These are phyloP conservation scores for Linnemannia zychae DNA, from an alignment of 192 early-diverging fungal species.

Conservation along the genomic window DNA sequence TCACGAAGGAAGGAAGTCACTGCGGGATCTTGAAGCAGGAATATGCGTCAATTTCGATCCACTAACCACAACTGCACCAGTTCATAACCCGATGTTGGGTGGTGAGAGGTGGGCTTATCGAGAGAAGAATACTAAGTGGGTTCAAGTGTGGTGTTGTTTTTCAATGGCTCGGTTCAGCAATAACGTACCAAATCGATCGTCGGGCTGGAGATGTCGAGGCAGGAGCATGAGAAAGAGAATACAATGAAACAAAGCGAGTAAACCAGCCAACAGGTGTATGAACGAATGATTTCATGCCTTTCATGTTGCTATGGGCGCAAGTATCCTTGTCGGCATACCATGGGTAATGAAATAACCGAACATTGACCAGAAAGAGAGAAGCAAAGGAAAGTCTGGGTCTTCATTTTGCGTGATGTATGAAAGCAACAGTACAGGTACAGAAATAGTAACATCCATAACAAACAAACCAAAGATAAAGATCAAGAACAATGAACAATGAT, in stretches of 20 bases:
- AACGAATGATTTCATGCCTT: not conserved
- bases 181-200: not conserved
- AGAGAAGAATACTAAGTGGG: no score
- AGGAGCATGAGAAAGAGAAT: not conserved
- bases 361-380: not conserved
- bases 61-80: not conserved
- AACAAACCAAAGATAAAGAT: not conserved
- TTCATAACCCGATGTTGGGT: not conserved
- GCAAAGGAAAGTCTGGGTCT: not conserved
- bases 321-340: not conserved
- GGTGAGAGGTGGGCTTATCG: not conserved
- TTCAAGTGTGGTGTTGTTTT: no score
- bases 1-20: not conserved
- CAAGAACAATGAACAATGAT: not conserved
- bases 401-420: not conserved
- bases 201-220: not conserved
- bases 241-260: not conserved
- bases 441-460: not conserved
- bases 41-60: not conserved
- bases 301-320: not conserved
- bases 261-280: not conserved
- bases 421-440: not conserved
- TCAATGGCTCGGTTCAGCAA: no score
- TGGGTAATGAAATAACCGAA: not conserved
- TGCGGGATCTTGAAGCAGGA: not conserved